Percentiles rank a stretch among this genome's conserved stretches.
These are phyloP conservation scores for Astraeus odoratus DNA, from an alignment of 768 basidiomycete genomes.

Conservation along the genomic window DNA sequence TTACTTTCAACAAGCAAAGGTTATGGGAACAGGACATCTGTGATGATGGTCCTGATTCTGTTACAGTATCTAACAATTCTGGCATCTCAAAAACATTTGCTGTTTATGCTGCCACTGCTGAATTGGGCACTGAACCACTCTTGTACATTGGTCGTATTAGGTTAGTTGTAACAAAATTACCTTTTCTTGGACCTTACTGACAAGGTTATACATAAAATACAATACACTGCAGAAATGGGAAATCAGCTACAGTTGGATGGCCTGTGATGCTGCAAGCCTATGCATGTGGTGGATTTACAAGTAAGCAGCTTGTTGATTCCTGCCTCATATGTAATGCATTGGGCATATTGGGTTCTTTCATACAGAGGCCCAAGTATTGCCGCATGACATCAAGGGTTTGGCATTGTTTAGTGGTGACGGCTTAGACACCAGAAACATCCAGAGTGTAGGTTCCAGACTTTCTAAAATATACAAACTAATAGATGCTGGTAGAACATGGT, in stretches of 20 bases:
- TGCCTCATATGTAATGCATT: too few relatives aligned
- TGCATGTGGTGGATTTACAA: too few relatives aligned
- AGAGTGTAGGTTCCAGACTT: too few relatives aligned
- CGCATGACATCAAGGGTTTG: too few relatives aligned
- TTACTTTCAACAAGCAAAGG: background rate
- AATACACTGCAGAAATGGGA: background rate
- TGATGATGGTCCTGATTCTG: background rate
- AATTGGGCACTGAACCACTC: background rate
- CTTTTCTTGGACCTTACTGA: background rate
- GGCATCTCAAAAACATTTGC: background rate
- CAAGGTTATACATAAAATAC: background rate
- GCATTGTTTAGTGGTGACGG: too few relatives aligned
- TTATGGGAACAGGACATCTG: background rate
- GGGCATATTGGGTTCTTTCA: too few relatives aligned
- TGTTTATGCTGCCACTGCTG: background rate
- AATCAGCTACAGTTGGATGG: background rate
- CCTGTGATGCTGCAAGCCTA: background rate
- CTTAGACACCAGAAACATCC: too few relatives aligned
- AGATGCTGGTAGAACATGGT: too few relatives aligned
- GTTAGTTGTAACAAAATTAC: background rate
- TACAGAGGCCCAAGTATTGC: too few relatives aligned
- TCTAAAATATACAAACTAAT: too few relatives aligned
- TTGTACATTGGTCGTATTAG: background rate
- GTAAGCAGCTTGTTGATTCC: too few relatives aligned
- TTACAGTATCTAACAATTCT: background rate